Conservation (phyloP, 495 filamentous ascomycete genomes). For the Talaromyces ruber region DNA sequence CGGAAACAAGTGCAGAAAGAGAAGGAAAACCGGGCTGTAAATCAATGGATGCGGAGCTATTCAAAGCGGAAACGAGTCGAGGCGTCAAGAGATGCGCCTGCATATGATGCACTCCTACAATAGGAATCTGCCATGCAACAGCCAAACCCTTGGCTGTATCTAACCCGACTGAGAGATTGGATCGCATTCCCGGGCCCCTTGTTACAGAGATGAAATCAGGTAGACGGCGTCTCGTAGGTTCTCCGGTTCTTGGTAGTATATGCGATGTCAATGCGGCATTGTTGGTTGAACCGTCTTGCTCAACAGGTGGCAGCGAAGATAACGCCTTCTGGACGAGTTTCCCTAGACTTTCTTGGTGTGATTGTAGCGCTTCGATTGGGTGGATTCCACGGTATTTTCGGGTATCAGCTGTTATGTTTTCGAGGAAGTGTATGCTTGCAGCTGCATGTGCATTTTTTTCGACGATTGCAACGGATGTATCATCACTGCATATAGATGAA, state of each 20-base stretch:
- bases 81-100: constrained; percentile 91
- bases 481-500: constrained; percentile 51
- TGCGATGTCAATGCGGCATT: constrained; percentile 7
- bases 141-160: constrained; percentile 86
- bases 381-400: constrained; percentile 64
- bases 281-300: neutral
- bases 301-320: constrained; percentile 32
- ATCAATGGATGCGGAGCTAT: constrained; percentile 2
- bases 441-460: constrained; percentile 39
- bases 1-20: constrained; percentile 81
- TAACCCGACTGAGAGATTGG: constrained; percentile 64
- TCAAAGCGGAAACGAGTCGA: constrained; percentile 61
- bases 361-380: constrained; percentile 61
- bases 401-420: constrained; percentile 75
- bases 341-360: constrained; percentile 62
- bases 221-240: constrained; percentile 28
- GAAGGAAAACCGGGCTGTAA: constrained; percentile 59
- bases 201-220: constrained; percentile 84
- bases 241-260: constrained; percentile 10
- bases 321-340: constrained; percentile 58
- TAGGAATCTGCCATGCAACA: constrained; percentile 68
- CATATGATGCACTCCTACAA: constrained; percentile 92
- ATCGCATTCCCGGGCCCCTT: constrained; percentile 79
- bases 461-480: constrained; percentile 85
- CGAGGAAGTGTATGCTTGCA: constrained; percentile 64